These are phyloP conservation scores for Trichoderma gamsii DNA, from an alignment of 495 filamentous ascomycete species.

Conservation along the genomic window DNA sequence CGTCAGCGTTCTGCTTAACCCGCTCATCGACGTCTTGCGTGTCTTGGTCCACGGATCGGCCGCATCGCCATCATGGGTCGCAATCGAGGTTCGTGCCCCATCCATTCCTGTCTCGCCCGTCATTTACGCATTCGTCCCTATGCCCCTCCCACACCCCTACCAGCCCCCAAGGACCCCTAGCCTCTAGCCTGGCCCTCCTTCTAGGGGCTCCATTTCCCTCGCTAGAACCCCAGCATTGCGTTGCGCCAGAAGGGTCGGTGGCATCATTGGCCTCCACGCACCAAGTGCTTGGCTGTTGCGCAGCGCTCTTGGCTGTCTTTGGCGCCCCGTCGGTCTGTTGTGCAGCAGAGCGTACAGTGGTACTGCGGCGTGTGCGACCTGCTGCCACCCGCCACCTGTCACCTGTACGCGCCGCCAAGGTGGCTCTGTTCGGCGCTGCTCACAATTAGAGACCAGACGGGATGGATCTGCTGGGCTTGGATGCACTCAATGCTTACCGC, in stretches of 20 bases:
- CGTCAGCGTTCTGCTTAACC: background rate
- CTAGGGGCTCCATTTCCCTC: background rate
- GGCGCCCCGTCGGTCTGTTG: too few relatives aligned
- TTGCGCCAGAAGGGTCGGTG: background rate
- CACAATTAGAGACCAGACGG: too few relatives aligned
- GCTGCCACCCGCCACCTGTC: too few relatives aligned
- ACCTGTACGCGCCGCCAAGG: too few relatives aligned
- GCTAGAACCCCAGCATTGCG: conserved; percentile 19
- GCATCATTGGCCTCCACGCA: background rate
- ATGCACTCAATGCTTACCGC: too few relatives aligned
- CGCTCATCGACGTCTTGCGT: background rate
- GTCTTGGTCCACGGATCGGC: background rate
- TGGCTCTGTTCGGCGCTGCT: too few relatives aligned
- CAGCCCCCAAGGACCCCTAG: conserved; percentile 14
- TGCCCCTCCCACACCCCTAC: background rate
- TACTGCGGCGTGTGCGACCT: too few relatives aligned
- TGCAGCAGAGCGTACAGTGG: background rate
- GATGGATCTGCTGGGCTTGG: too few relatives aligned
- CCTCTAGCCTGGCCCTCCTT: conserved; percentile 12
- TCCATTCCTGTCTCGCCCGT: conserved; percentile 16
- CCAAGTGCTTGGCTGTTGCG: background rate
- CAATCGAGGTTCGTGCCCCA: conserved; percentile 46
- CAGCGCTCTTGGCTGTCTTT: background rate
- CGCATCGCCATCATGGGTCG: conserved; percentile 31
- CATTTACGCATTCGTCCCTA: conserved; percentile 13